phyloP scores from a whole-genome alignment of 345 rosid species.

The Citrus glauca region DNA sequence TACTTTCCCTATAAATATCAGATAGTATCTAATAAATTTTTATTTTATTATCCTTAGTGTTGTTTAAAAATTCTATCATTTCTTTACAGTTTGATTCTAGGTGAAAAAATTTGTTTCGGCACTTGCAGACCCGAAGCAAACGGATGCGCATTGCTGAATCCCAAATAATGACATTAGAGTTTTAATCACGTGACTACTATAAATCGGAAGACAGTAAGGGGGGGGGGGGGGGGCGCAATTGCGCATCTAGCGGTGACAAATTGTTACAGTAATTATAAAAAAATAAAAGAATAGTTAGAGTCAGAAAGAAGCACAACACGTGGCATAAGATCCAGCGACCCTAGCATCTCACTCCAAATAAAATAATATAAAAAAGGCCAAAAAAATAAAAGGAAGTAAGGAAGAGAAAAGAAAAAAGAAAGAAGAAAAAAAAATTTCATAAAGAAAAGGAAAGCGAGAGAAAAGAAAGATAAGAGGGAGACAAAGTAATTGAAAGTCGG shows the following conservation, averaged over 20 bases:
- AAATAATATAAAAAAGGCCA: not conserved
- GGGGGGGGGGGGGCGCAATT: not conserved
- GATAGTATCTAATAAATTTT: too few relatives aligned
- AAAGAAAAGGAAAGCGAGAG: not conserved
- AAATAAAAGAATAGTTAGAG: too few relatives aligned
- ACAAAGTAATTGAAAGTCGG: slow-evolving; percentile 52
- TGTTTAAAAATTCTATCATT: too few relatives aligned
- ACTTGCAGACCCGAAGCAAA: too few relatives aligned
- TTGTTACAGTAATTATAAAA: not conserved
- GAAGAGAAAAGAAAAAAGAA: not conserved
- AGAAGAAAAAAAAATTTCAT: not conserved
- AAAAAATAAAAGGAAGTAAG: not conserved
- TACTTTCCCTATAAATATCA: too few relatives aligned
- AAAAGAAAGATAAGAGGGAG: slow-evolving; percentile 18
- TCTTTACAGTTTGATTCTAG: too few relatives aligned
- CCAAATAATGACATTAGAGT: too few relatives aligned
- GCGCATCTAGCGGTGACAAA: not conserved
- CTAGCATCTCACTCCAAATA: not conserved
- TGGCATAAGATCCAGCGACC: slow-evolving; percentile 5
- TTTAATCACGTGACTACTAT: not conserved
- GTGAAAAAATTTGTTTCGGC: too few relatives aligned
- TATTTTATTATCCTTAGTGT: too few relatives aligned
- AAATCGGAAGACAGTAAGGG: not conserved
- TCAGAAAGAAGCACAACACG: slow-evolving; percentile 4
- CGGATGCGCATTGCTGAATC: accelerated